Evolutionary conservation across 2,329 filamentous ascomycete genomes (phyloP).

Genomic region (Penicillium occitanis): DNA sequence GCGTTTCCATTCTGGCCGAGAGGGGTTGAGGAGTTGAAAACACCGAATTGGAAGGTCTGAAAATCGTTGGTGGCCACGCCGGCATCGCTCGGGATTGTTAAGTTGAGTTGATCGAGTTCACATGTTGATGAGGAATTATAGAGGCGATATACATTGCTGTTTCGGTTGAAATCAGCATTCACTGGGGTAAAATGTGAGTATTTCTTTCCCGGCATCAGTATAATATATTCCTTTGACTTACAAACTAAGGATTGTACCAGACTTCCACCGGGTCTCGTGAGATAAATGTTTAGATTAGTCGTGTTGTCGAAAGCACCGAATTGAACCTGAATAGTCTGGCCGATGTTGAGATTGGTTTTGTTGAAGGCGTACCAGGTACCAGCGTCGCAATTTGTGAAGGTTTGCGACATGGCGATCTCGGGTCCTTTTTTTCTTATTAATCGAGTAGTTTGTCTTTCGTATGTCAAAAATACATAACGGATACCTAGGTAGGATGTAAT

Average conservation of each 20-base stretch:
- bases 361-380: slow-evolving; percentile 1
- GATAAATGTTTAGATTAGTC: not conserved
- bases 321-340: slow-evolving; percentile 3
- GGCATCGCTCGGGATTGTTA: slow-evolving; percentile 2
- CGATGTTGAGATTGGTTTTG: not conserved
- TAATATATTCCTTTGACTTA: not conserved
- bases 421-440: not conserved
- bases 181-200: not conserved
- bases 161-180: not conserved
- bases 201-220: not conserved
- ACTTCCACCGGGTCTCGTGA: not conserved
- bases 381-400: not conserved
- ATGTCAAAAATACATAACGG: not conserved
- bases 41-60: slow-evolving; percentile 9
- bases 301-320: slow-evolving; percentile 2
- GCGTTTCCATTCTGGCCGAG: not conserved
- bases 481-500: no score
- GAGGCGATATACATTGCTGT: not conserved
- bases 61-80: not conserved
- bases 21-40: slow-evolving; percentile 1
- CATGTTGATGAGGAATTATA: slow-evolving; percentile 17
- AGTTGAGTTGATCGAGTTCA: slow-evolving; percentile 10
- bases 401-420: slow-evolving; percentile 6
- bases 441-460: not conserved
- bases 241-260: not conserved